These are phyloP conservation scores for Fusarium sp. DNA, from an alignment of 2,329 filamentous ascomycete genomes.

Conservation along the genomic window DNA sequence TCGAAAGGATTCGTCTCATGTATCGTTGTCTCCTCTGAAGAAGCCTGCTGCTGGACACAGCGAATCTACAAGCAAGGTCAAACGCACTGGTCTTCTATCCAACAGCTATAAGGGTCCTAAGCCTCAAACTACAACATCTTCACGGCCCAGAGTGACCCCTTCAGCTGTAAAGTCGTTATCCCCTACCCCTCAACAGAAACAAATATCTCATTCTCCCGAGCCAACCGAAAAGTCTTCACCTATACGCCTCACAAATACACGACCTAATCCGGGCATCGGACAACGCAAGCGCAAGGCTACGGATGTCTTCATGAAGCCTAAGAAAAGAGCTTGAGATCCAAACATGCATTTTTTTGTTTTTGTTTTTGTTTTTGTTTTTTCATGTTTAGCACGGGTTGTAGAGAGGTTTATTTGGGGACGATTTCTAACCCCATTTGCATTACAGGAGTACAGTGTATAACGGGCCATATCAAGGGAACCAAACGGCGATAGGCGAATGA, in stretches of 20 bases:
- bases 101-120: conserved; percentile 41
- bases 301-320: conserved; percentile 60
- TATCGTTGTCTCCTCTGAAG: conserved; percentile 35
- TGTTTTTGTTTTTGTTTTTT: neutral
- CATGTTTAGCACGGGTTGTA: neutral
- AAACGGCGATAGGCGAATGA: neutral
- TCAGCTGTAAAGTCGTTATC: conserved; percentile 15
- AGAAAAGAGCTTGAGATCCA: conserved; percentile 48
- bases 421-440: neutral
- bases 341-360: neutral
- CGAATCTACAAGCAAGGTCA: conserved; percentile 4
- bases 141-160: conserved; percentile 7
- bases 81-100: conserved; percentile 41
- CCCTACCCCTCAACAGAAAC: conserved; percentile 26
- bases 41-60: conserved; percentile 7
- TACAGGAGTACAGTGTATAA: neutral
- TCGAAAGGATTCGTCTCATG: conserved; percentile 11
- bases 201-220: conserved; percentile 34
- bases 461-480: neutral
- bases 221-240: conserved; percentile 33
- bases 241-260: conserved; percentile 9
- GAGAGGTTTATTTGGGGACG: neutral
- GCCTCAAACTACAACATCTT: conserved; percentile 18
- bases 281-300: conserved; percentile 56
- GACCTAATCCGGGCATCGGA: conserved; percentile 6